A percentile compares a stretch with the other conserved stretches of the same genome.
These are phyloP conservation scores for Elongisporangium senticosum DNA, from an alignment of 352 stramenopile genomes.

Conservation along the genomic window DNA sequence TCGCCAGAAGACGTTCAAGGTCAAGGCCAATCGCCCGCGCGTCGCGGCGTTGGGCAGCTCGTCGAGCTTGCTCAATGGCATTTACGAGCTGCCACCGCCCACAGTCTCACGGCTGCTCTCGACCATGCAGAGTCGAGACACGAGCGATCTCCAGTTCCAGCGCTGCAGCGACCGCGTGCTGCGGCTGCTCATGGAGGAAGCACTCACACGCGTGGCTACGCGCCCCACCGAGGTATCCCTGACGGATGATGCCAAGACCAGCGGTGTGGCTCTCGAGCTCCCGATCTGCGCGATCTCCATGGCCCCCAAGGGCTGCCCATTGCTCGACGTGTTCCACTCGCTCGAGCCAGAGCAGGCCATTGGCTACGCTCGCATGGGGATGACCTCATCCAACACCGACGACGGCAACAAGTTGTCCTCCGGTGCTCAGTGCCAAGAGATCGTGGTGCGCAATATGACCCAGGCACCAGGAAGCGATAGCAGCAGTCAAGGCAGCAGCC, in stretches of 20 bases:
- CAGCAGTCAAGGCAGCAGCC: not conserved
- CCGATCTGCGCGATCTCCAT: conserved; percentile 31
- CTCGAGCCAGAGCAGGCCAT: not conserved
- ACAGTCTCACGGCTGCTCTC: conserved; percentile 34
- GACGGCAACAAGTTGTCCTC: not conserved
- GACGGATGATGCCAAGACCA: conserved; percentile 17
- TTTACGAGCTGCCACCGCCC: conserved; percentile 37
- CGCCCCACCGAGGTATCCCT: conserved; percentile 25
- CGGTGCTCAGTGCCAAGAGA: not conserved
- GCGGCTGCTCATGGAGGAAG: conserved; percentile 53
- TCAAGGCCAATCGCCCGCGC: conserved; percentile 9
- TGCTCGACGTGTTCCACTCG: conserved; percentile 26
- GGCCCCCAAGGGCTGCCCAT: conserved; percentile 16
- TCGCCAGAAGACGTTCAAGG: conserved; percentile 15
- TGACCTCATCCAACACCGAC: not conserved
- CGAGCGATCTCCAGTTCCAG: conserved; percentile 25
- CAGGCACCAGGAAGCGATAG: not conserved
- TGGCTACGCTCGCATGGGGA: not conserved
- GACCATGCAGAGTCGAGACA: conserved; percentile 25
- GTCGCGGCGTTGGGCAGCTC: not conserved
- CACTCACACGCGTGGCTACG: conserved; percentile 28
- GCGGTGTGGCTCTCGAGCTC: conserved; percentile 28
- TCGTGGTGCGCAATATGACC: not conserved
- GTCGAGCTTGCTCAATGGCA: not conserved
- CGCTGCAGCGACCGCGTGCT: conserved; percentile 34